Evolutionary conservation across 2,329 filamentous ascomycete species (phyloP).

Genomic region (Colletotrichum coccodes): DNA sequence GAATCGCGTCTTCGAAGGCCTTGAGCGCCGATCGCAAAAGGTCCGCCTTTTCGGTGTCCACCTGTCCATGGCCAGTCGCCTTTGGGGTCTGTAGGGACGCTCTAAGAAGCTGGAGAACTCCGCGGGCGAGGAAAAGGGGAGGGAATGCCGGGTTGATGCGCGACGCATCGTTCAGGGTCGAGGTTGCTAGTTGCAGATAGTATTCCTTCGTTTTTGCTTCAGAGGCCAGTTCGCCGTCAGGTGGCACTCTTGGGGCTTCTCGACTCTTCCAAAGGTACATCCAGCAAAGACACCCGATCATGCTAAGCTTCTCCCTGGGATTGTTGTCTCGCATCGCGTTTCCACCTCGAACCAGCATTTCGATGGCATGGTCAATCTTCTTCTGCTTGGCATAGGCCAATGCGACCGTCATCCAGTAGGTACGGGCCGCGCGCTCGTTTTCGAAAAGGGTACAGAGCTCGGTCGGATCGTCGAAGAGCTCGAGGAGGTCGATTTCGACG

Average conservation of each 20-base stretch:
- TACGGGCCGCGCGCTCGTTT: slow-evolving; percentile 90
- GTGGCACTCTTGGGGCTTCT: slow-evolving; percentile 73
- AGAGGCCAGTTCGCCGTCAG: slow-evolving; percentile 71
- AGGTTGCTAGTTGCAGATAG: slow-evolving; percentile 91
- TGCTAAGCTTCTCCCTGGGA: slow-evolving; percentile 84
- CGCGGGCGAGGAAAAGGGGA: slow-evolving; percentile 89
- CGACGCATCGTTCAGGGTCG: slow-evolving; percentile 93
- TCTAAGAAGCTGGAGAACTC: slow-evolving; percentile 87
- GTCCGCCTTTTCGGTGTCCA: slow-evolving; percentile 80
- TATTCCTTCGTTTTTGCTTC: slow-evolving; percentile 92
- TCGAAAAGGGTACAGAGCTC: slow-evolving; percentile 96
- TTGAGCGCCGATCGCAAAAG: slow-evolving; percentile 87
- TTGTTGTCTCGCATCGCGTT: slow-evolving; percentile 76
- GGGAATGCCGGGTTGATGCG: slow-evolving; percentile 93
- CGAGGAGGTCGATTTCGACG: slow-evolving; percentile 93
- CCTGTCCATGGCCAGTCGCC: slow-evolving; percentile 70
- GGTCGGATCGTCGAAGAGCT: slow-evolving; percentile 91
- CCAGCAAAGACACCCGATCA: slow-evolving; percentile 89
- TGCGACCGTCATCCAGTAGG: slow-evolving; percentile 98
- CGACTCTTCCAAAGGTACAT: slow-evolving; percentile 90
- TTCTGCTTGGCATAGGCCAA: slow-evolving; percentile 96
- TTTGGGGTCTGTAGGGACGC: slow-evolving; percentile 85
- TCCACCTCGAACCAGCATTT: slow-evolving; percentile 79
- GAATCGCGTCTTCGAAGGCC: slow-evolving; percentile 93
- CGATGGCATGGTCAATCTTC: slow-evolving; percentile 86